Conservation (phyloP, 352 stramenopile species). For the Globisporangium sylvaticum region DNA sequence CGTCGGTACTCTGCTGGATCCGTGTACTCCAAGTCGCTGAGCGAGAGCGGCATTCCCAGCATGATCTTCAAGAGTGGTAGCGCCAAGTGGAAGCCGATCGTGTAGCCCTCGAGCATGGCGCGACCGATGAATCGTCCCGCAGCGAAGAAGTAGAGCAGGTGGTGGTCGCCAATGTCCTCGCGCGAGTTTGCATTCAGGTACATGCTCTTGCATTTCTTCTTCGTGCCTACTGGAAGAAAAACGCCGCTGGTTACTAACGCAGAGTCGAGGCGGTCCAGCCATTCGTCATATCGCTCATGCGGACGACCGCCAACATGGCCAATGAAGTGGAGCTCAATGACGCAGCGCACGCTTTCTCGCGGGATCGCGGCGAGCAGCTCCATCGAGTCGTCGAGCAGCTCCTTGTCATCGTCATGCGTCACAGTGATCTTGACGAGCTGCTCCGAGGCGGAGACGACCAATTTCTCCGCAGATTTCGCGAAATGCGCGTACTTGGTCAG, state of each 20-base stretch:
- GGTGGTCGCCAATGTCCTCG: neutral
- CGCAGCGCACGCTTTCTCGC: constrained; percentile 23
- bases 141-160: constrained; percentile 37
- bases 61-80: constrained; percentile 93
- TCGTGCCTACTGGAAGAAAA: constrained; percentile 26
- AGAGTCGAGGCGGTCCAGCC: constrained; percentile 57
- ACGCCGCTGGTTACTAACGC: constrained; percentile 23
- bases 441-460: neutral
- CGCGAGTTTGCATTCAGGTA: constrained; percentile 31
- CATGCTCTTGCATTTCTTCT: constrained; percentile 30
- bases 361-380: constrained; percentile 25
- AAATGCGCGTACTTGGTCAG: constrained; percentile 1
- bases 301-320: constrained; percentile 62
- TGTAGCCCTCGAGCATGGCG: constrained; percentile 70
- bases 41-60: constrained; percentile 86
- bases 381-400: constrained; percentile 17
- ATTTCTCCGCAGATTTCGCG: neutral
- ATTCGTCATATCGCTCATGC: constrained; percentile 63
- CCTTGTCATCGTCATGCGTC: neutral
- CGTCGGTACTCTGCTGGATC: constrained; percentile 23
- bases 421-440: neutral
- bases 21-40: constrained; percentile 82
- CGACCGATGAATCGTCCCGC: constrained; percentile 35
- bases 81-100: constrained; percentile 89
- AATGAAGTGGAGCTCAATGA: constrained; percentile 53